A percentile compares a stretch with the other conserved stretches of the same genome.
Conservation (phyloP, 2,329 filamentous ascomycete species). For the Colletotrichum plurivorum region DNA sequence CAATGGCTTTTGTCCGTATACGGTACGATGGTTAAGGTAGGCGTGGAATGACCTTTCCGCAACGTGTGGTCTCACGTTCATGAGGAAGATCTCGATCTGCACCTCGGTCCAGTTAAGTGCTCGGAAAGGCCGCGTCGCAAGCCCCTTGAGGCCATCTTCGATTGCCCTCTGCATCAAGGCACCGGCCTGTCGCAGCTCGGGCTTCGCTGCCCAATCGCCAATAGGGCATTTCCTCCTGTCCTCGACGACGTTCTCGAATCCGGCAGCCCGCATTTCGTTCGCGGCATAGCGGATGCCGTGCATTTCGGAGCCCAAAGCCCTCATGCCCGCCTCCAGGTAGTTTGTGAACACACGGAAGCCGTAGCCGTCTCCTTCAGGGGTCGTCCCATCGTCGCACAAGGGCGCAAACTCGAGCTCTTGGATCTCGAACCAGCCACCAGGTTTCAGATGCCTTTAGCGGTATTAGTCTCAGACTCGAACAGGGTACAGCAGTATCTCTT, state of each 20-base stretch:
- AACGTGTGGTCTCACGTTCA: conserved; percentile 58
- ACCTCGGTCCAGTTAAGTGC: conserved; percentile 56
- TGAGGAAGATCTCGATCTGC: conserved; percentile 60
- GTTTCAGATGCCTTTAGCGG: conserved; percentile 61
- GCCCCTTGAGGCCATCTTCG: conserved; percentile 56
- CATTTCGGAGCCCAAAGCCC: conserved; percentile 57
- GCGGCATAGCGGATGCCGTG: conserved; percentile 55
- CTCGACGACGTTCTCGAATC: conserved; percentile 58
- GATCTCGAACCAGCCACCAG: conserved; percentile 65
- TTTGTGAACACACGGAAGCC: conserved; percentile 62
- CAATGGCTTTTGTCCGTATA: conserved; percentile 56
- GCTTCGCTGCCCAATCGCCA: conserved; percentile 62
- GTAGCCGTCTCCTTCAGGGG: conserved; percentile 55
- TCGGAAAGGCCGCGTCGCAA: conserved; percentile 55
- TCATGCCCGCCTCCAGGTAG: conserved; percentile 58
- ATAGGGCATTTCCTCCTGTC: conserved; percentile 63
- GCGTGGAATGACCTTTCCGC: conserved; percentile 53
- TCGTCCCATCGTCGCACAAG: conserved; percentile 61
- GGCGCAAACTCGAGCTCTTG: conserved; percentile 61
- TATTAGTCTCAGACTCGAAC: not conserved
- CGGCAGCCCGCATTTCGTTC: conserved; percentile 54
- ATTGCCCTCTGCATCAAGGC: conserved; percentile 60
- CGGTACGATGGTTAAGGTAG: conserved; percentile 57
- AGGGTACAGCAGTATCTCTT: not conserved
- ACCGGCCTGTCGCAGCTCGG: conserved; percentile 55